phyloP scores from a whole-genome alignment of 2,329 filamentous ascomycete genomes.

The Chrysoporthe austroafricana region DNA sequence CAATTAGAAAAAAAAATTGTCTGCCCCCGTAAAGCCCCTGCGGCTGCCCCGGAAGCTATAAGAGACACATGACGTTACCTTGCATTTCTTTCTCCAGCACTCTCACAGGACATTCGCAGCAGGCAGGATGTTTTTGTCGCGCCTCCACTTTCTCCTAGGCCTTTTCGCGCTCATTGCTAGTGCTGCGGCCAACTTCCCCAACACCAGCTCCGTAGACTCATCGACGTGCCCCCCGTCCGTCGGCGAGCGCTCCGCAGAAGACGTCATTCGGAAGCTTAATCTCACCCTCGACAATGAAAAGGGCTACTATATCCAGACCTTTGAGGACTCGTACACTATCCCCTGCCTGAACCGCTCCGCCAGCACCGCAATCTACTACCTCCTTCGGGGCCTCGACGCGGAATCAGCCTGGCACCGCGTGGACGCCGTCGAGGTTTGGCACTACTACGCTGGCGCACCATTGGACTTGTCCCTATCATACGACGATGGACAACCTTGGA shows the following conservation, averaged over 20 bases:
- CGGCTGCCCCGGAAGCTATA: neutral
- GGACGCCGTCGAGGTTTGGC: constrained; percentile 55
- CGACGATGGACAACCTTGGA: constrained; percentile 46
- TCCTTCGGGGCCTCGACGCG: constrained; percentile 48
- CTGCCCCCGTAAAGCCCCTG: neutral
- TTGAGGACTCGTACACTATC: constrained; percentile 42
- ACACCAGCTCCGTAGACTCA: neutral
- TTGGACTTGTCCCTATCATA: constrained; percentile 48
- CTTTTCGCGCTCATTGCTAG: constrained; percentile 1
- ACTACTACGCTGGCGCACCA: constrained; percentile 57
- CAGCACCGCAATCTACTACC: constrained; percentile 58
- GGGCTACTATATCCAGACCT: constrained; percentile 53
- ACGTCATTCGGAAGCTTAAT: constrained; percentile 48
- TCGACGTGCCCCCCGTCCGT: neutral
- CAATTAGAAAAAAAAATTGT: no score
- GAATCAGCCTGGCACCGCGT: constrained; percentile 56
- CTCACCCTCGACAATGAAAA: constrained; percentile 52
- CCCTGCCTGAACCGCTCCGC: constrained; percentile 41
- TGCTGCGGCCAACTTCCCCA: constrained; percentile 3
- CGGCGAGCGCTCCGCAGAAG: constrained; percentile 42
- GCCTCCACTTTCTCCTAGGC: neutral
- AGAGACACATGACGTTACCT: no score
- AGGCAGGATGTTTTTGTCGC: neutral
- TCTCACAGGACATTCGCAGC: neutral
- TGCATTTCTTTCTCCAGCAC: neutral